These are phyloP conservation scores for Prinsepia uniflora DNA, from an alignment of 306 rosid genomes.

Conservation along the genomic window DNA sequence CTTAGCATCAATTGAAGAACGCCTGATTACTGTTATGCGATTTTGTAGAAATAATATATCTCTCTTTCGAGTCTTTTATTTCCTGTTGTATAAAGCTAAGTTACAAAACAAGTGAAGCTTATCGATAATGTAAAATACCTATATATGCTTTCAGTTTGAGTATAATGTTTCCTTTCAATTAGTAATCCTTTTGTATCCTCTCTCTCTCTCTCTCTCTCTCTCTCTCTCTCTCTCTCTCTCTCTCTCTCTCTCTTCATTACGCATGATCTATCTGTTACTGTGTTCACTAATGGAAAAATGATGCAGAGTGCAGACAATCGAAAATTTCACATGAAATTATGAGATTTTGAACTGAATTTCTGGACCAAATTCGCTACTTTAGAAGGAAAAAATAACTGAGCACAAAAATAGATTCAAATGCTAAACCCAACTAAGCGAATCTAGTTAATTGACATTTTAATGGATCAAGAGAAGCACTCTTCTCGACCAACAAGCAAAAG, in stretches of 20 bases:
- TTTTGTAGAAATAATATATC: conserved; percentile 25
- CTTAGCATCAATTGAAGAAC: conserved; percentile 56
- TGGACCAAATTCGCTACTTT: background rate
- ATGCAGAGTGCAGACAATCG: no score
- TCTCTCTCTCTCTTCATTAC: background rate
- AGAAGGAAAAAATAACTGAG: background rate
- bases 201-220: no score
- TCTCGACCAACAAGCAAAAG: background rate
- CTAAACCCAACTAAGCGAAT: background rate
- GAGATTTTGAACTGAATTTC: background rate
- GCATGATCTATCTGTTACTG: no score
- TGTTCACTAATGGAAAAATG: no score
- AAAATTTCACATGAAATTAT: background rate
- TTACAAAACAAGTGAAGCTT: conserved; percentile 2
- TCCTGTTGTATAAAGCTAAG: conserved; percentile 22
- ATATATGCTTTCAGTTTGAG: background rate
- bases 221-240: no score
- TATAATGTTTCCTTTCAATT: background rate
- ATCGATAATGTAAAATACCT: background rate
- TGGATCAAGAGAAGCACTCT: background rate
- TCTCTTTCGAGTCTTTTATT: background rate
- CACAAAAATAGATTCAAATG: background rate
- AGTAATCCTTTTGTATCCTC: background rate
- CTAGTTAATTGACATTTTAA: background rate
- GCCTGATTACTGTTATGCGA: conserved; percentile 8